Percentiles rank a stretch among this genome's conserved stretches.
Evolutionary conservation across 139 green algal genomes (phyloP).

Genomic region (Chlamydomonas applanata): DNA sequence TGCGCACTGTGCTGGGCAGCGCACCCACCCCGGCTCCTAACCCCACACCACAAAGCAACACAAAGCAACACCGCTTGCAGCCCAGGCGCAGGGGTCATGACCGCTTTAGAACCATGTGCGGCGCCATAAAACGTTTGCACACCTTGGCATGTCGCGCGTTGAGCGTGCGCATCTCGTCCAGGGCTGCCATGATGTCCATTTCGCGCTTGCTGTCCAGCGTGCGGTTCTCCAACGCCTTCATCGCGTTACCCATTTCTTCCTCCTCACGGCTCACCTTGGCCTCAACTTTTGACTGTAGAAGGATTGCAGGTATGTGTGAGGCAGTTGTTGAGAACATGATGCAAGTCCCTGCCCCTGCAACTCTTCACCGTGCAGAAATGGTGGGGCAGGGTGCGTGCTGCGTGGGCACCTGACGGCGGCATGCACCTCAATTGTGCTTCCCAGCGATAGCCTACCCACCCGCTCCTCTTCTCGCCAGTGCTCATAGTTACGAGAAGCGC

Average conservation of each 20-base stretch:
- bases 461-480: constrained; percentile 84
- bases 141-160: constrained; percentile 53
- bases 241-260: constrained; percentile 94
- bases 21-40: background rate
- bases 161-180: constrained; percentile 91
- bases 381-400: background rate
- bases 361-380: background rate
- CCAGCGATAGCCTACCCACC: too few relatives aligned
- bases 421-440: too few relatives aligned
- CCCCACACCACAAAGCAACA: background rate
- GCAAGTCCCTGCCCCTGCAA: too few relatives aligned
- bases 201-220: constrained; percentile 90
- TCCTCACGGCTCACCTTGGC: constrained; percentile 55
- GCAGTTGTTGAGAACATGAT: background rate
- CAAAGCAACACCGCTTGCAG: too few relatives aligned
- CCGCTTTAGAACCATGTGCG: too few relatives aligned
- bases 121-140: too few relatives aligned
- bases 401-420: too few relatives aligned
- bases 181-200: constrained; percentile 93
- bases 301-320: too few relatives aligned
- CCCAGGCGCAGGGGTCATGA: too few relatives aligned
- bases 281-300: constrained; percentile 10
- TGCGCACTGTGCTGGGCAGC: background rate
- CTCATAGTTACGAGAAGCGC: constrained; percentile 95
- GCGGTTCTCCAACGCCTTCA: constrained; percentile 95